Evolutionary conservation across 805 yeast genomes (phyloP).

Genomic region (Vanderwaltozyma polyspora): DNA sequence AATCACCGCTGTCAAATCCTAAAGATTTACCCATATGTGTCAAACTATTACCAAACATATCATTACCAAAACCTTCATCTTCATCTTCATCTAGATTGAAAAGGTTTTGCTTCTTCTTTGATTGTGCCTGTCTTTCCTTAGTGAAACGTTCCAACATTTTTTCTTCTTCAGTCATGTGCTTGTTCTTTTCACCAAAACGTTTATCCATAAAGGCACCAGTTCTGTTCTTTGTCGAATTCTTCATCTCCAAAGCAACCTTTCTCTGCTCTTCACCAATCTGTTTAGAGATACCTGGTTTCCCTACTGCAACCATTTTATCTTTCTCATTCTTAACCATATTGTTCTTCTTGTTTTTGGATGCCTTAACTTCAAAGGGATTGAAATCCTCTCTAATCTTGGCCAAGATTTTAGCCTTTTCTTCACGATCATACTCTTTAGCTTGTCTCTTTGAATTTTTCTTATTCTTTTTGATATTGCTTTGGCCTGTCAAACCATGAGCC

Average conservation of each 20-base stretch:
- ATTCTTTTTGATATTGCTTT: constrained; percentile 52
- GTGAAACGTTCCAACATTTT: constrained; percentile 93
- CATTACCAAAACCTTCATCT: constrained; percentile 33
- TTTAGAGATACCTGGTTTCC: constrained; percentile 59
- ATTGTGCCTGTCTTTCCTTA: constrained; percentile 61
- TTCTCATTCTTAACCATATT: constrained; percentile 28
- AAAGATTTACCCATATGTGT: constrained; percentile 75
- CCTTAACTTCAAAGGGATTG: constrained; percentile 79
- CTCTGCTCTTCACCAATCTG: constrained; percentile 60
- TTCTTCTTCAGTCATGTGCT: constrained; percentile 68
- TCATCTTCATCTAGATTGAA: constrained; percentile 60
- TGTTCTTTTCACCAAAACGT: constrained; percentile 83
- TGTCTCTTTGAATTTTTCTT: constrained; percentile 35
- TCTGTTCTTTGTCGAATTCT: constrained; percentile 51
- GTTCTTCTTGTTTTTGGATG: constrained; percentile 50
- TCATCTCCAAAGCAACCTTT: constrained; percentile 50
- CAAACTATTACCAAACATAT: constrained; percentile 33
- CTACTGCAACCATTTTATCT: constrained; percentile 38
- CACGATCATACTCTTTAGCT: constrained; percentile 58
- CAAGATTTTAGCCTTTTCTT: constrained; percentile 50
- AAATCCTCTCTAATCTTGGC: constrained; percentile 65
- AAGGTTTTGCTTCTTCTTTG: constrained; percentile 44
- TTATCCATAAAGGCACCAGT: constrained; percentile 74
- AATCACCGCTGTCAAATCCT: constrained; percentile 43
- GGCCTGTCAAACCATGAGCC: constrained; percentile 77